A percentile compares a stretch with the other conserved stretches of the same genome.
Conservation (phyloP, 1,284 basidiomycete species). For the Meripilus lineatus region DNA sequence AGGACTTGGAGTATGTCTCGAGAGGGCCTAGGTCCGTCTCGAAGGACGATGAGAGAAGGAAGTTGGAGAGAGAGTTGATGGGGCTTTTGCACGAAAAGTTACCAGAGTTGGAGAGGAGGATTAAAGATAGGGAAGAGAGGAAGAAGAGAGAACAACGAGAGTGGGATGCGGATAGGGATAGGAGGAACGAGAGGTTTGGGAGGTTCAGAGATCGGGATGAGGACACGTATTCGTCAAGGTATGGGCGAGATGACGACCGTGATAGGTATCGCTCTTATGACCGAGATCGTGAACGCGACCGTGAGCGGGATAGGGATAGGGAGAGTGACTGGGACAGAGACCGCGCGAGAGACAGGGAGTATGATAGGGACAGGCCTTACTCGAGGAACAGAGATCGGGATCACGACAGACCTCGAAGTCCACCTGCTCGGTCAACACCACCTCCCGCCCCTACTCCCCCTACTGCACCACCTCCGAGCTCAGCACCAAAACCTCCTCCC, state of each 20-base stretch:
- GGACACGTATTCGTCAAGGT: slow-evolving; percentile 30
- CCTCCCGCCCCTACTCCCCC: slow-evolving; percentile 40
- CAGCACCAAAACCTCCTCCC: slow-evolving; percentile 31
- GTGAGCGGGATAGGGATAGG: slow-evolving; percentile 30
- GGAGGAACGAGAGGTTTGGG: slow-evolving; percentile 78
- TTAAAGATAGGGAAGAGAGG: slow-evolving; percentile 77
- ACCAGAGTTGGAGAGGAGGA: slow-evolving; percentile 85
- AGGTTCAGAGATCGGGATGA: slow-evolving; percentile 48
- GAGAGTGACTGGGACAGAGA: slow-evolving; percentile 21
- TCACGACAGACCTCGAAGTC: slow-evolving; percentile 45
- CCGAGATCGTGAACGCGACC: slow-evolving; percentile 29
- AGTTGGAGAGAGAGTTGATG: slow-evolving; percentile 87
- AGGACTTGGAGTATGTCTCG: slow-evolving; percentile 90
- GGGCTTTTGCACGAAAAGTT: slow-evolving; percentile 88
- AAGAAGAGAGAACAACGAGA: slow-evolving; percentile 76
- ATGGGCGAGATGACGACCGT: slow-evolving; percentile 34
- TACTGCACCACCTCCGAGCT: slow-evolving; percentile 34
- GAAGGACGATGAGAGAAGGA: slow-evolving; percentile 84
- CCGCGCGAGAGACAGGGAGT: slow-evolving; percentile 5
- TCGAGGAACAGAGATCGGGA: slow-evolving; percentile 31
- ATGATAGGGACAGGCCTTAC: slow-evolving; percentile 25
- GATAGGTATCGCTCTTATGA: slow-evolving; percentile 24
- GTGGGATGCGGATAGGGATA: slow-evolving; percentile 78
- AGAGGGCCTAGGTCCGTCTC: slow-evolving; percentile 70
- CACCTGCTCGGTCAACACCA: slow-evolving; percentile 44